Evolutionary conservation across 148 eudicot species (phyloP), one percentile per base, ranked within the genome.

Genomic region (Simmondsia chinensis): DNA sequence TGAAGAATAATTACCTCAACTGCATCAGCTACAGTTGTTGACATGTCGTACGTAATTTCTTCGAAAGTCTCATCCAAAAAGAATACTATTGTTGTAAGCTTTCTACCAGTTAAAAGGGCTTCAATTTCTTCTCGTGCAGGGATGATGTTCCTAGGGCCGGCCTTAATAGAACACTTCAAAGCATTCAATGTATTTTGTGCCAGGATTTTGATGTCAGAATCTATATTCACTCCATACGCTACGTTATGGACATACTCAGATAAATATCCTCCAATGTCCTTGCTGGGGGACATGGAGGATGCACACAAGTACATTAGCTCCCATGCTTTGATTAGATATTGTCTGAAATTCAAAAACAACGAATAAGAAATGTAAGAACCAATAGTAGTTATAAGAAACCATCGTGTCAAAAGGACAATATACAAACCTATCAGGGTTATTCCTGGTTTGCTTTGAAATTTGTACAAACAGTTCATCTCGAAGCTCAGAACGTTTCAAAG

Each of bases 61-160:
- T 93, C 96, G 62, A 93, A 93, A 23, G 99, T 93, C 52, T 93
- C 99, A 64, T 93, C 99, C 82, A 93, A 60, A 72, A 93, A 93
- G 59, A 86, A 93, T 9, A 93, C 96, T 27, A 93, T 82, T 15
- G 99, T 93, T 33, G 99, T 93, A 42, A 86, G 89, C 58, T 60
- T 86, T 77, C 67, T 93, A 19, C 83, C 77, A 21, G 82, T 82
- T 61, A 93, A 65, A 47, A 79, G 80, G 60, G 89, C 89, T 75
- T 86, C 96, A 61, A 86, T 86, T 68, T 93, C 99, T 68, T 86
- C 99, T 24, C 89, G 80, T 3, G 79, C 89, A 50, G 99, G 99
- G 52, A 86, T 67, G 32, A 44, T 73, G 54, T 77, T 86, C 80
- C 99, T 80, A 14, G 99, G 87, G 49, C 99, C 99, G 54, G 94